Base-by-base conservation (phyloP, 345 rosid genomes). In the Syzygium grande region DNA sequence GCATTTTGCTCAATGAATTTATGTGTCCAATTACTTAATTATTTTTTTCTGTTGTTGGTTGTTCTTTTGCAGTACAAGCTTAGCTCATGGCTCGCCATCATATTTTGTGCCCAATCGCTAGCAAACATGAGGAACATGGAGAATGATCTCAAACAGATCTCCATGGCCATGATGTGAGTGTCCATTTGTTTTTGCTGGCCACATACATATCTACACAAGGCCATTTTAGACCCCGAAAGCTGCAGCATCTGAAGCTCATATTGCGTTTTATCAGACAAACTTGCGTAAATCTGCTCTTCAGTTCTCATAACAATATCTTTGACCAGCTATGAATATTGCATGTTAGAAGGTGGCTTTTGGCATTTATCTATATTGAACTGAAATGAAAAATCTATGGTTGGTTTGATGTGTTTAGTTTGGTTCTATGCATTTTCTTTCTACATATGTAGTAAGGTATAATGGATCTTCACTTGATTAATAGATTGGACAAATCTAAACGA, bases 161-260 rank as follows among this genome's bases (percentile, higher is more conserved):
- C 99, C 87, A 96, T 98, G 99, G 99, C 98, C 78, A 91, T 95
- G 95, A 98, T 98, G 99, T 97, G 89, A 93, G 95, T 90, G 89
- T 52, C 25, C 21, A 4, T 80, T 25, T 84, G 4, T 23, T 12
- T 83, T 84, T 8, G 46, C 78, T 65, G 22, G 22, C 8, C 43
- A 65, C 1, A 0, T 65, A 30, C 11, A 30, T 65, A 65, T 65
- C 46, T 34, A 4, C 80, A 9, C 80, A 73, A 34, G 46, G 19
- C 80, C 80, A 34, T 9, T 73, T 34, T 73, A 9, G 49, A 73
- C 80, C 80, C 25, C 0, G 0, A 73, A 73, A 17, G 43, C 79
- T 68, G 79, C 79, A 68, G 80, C 49, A 17, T 34, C 80, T 17
- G 38, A 61, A 61, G 80, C 25, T 73, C 80, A 73, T 73, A 73